Evolutionary conservation across 2,329 filamentous ascomycete species (phyloP).

Genomic region (Golovinomyces cichoracearum): DNA sequence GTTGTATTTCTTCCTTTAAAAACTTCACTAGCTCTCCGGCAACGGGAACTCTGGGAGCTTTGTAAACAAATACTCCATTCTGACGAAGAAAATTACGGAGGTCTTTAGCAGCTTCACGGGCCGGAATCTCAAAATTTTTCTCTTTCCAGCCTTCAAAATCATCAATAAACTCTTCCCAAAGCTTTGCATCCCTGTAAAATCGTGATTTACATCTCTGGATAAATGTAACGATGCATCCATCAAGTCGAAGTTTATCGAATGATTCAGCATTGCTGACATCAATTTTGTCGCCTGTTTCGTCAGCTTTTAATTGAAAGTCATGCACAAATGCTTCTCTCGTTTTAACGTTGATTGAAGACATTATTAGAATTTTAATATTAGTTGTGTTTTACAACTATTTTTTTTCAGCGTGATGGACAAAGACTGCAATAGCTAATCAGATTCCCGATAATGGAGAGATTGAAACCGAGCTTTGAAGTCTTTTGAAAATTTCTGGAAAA

Average conservation of each 20-base stretch:
- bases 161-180: neutral
- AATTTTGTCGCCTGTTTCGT: neutral
- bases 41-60: neutral
- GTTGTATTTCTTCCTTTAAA: neutral
- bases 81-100: neutral
- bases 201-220: neutral
- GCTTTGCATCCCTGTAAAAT: neutral
- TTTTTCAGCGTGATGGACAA: neutral
- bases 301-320: neutral
- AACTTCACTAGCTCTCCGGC: neutral
- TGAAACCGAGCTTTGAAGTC: neutral
- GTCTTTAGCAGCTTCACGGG: neutral
- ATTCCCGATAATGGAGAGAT: neutral
- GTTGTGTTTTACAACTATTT: neutral
- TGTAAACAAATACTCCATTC: neutral
- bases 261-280: neutral
- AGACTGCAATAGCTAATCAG: neutral
- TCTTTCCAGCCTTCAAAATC: neutral
- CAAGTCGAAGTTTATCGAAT: slow-evolving; percentile 4
- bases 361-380: neutral
- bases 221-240: neutral
- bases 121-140: neutral
- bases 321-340: neutral
- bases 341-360: neutral
- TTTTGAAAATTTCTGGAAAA: neutral